A percentile compares a stretch with the other conserved stretches of the same genome.
These are phyloP conservation scores for Aristolochia californica DNA, from an alignment of 164 flowering plant species.

Conservation along the genomic window DNA sequence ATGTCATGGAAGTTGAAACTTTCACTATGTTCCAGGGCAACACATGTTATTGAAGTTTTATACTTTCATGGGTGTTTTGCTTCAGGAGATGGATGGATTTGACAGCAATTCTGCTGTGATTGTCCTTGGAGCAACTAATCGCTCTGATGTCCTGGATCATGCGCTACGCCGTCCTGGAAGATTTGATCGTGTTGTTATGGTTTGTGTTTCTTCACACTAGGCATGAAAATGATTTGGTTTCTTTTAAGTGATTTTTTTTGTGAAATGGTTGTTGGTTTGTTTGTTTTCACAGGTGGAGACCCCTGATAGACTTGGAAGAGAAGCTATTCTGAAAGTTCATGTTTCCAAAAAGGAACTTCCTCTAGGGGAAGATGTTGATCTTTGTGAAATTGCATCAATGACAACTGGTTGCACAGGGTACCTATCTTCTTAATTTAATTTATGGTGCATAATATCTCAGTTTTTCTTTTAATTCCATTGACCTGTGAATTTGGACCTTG, in stretches of 20 bases:
- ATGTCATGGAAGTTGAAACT: not conserved
- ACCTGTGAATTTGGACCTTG: conserved; percentile 15
- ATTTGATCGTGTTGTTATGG: conserved; percentile 96
- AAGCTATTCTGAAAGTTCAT: conserved; percentile 87
- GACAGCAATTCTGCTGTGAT: conserved; percentile 94
- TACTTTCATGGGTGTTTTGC: not conserved
- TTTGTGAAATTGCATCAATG: conserved; percentile 77
- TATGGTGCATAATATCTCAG: not conserved
- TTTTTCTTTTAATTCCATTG: conserved; percentile 2
- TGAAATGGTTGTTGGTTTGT: not conserved
- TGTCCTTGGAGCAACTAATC: conserved; percentile 96
- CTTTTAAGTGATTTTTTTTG: not conserved
- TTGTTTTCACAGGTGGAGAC: conserved; percentile 65
- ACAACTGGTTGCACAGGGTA: conserved; percentile 99
- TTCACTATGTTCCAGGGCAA: not conserved
- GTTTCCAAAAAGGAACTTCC: conserved; percentile 91
- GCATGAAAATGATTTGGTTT: not conserved
- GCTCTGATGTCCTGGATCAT: conserved; percentile 92
- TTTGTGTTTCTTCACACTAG: conserved; percentile 21
- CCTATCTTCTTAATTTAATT: not conserved
- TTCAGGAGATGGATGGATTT: conserved; percentile 99
- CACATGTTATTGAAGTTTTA: not conserved
- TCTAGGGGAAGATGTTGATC: conserved; percentile 59
- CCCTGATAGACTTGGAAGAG: conserved; percentile 90
- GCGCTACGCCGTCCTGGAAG: conserved; percentile 98